Evolutionary conservation across 2,329 filamentous ascomycete genomes (phyloP), one percentile per base, ranked within the genome.

Genomic region (Talaromyces pinophilus): DNA sequence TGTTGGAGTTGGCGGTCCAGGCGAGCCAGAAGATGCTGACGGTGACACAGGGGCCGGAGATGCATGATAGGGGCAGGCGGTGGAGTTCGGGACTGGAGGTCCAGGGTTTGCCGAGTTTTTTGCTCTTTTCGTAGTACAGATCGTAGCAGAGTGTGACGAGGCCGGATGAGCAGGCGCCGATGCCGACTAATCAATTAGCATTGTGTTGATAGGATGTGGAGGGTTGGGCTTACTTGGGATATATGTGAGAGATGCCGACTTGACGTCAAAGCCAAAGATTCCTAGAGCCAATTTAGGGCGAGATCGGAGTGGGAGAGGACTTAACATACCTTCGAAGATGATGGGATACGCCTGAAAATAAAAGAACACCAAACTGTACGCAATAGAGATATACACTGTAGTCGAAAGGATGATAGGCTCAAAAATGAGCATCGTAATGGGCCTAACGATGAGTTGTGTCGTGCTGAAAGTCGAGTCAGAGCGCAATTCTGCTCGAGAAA

Each of bases 271-370:
- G 35, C 81, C 79, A 75, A 92, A 92, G 3, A 88, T 82, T 28
- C 78, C 50, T 44, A n/a, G 6, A 44, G 40, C 17, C 17, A 44
- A 44, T 8, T 44, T 44, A 44, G 17, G 17, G 44, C n/a, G 1
- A 48, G 42, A 13, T 11, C 10, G 13, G 10, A 11, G 25, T 22
- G n/a, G 19, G n/a, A 46, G 35, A 46, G 19, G 8, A 48, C 7
- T 19, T 48, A 11, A 22, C 44, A 54, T 54, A 74, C 50, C 72
- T 66, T 85, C 80, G 75, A 92, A 93, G 69, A 92, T 90, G 67
- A 89, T 82, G 1, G 88, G 88, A 74, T 89, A 93, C 2, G 90
- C 89, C 75, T 92, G 87, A 71, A 94, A 92, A 73, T 88, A 92
- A 78, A 93, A 91, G 82, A 87, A 89, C 68, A 89, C 86, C 67